These are phyloP conservation scores for Candida vaughaniae DNA, from an alignment of 805 yeast species.

Conservation along the genomic window DNA sequence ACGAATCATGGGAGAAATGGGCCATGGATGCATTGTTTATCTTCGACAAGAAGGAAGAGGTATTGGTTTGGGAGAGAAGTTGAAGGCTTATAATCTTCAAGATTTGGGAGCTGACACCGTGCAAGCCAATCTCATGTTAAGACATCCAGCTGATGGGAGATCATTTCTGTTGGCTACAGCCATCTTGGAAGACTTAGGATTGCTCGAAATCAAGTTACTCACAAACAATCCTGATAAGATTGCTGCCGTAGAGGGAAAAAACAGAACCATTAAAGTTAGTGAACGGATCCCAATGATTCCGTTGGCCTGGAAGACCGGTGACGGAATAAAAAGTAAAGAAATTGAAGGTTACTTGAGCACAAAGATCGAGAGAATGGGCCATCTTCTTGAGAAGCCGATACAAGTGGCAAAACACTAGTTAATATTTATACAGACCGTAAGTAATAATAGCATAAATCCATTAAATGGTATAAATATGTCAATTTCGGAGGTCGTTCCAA, in stretches of 20 bases:
- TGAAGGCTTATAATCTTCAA: constrained; percentile 94
- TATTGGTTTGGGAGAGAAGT: constrained; percentile 95
- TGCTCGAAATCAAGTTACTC: constrained; percentile 66
- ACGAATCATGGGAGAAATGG: constrained; percentile 79
- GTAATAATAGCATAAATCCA: no score
- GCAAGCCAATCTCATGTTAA: constrained; percentile 84
- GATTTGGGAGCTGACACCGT: constrained; percentile 99
- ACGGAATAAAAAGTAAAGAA: constrained; percentile 79
- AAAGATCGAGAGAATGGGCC: constrained; percentile 97
- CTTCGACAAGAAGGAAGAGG: constrained; percentile 98
- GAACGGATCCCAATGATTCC: constrained; percentile 98
- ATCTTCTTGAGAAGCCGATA: constrained; percentile 49
- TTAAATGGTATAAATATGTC: no score
- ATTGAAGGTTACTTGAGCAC: constrained; percentile 92
- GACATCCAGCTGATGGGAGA: constrained; percentile 98
- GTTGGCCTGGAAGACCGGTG: constrained; percentile 67
- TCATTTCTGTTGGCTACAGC: constrained; percentile 93
- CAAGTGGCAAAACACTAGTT: constrained; percentile 1
- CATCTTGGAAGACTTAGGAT: constrained; percentile 79
- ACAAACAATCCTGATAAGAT: constrained; percentile 98
- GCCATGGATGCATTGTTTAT: constrained; percentile 93
- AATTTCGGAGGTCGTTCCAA: no score
- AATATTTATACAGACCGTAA: no score
- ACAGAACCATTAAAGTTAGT: constrained; percentile 68
- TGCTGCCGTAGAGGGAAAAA: constrained; percentile 87